Conservation (phyloP, 108 stramenopile species). For the Craspedostauros australis region DNA sequence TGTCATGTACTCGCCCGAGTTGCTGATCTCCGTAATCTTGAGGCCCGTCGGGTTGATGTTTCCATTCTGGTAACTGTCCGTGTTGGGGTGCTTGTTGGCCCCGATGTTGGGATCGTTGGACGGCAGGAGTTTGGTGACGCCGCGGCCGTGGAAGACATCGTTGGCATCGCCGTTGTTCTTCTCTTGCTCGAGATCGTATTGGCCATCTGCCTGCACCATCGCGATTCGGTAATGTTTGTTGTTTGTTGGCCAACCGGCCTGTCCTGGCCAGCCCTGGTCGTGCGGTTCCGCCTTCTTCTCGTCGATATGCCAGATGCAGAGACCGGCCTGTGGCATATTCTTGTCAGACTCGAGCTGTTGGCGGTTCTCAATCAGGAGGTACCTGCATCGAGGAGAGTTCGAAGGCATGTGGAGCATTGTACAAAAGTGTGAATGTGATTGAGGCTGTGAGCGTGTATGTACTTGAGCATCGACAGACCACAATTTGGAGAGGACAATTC, state of each 20-base stretch:
- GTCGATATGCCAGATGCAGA: constrained; percentile 56
- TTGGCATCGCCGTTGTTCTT: constrained; percentile 18
- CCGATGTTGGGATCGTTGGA: not conserved
- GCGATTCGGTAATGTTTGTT: constrained; percentile 60
- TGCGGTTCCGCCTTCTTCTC: constrained; percentile 15
- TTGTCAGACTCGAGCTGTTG: constrained; percentile 36
- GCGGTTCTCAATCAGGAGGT: constrained; percentile 62
- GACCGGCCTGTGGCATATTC: constrained; percentile 32
- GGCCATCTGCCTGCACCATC: constrained; percentile 61
- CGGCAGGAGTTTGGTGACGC: constrained; percentile 10
- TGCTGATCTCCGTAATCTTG: constrained; percentile 23
- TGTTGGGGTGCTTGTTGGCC: constrained; percentile 35
- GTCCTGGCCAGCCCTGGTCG: constrained; percentile 32
- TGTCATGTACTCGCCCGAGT: constrained; percentile 20
- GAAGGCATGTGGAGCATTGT: not conserved
- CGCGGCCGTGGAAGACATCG: constrained; percentile 12
- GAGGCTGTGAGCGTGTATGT: not conserved
- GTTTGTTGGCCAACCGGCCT: constrained; percentile 53
- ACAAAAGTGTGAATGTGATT: too few species aligned
- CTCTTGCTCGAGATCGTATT: constrained; percentile 55
- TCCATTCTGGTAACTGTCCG: constrained; percentile 40
- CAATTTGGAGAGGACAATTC: too few species aligned
- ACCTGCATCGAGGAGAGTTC: constrained; percentile 5
- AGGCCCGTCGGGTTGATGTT: constrained; percentile 23
- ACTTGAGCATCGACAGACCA: too few species aligned